Evolutionary conservation across 805 yeast species (phyloP), one percentile per base, ranked within the genome.

Genomic region (Ogataea philodendri): DNA sequence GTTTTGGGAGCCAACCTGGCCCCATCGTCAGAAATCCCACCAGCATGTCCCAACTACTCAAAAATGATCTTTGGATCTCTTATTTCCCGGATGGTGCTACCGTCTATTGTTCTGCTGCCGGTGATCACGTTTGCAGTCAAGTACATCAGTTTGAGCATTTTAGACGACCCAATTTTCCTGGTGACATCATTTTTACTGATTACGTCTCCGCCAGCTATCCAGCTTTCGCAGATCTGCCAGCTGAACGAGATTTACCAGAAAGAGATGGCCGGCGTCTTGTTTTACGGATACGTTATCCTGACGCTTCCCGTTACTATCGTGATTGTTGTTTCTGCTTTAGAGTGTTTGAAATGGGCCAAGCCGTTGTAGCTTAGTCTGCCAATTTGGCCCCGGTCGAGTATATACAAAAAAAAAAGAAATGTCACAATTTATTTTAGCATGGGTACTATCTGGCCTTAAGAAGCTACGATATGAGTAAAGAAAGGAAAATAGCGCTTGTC

Each of bases 161-260:
- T 84, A 57, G 87, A 81, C 55, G 94, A 84, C 57, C 94, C 94
- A 22, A 84, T 84, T 26, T 84, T 84, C 51, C 64, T 84, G 50
- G 76, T 84, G 42, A 89, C 84, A 26, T 78, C 86, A 8, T 84
- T 84, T 52, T 69, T 84, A 19, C 69, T 84, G 44, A 83, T 89
- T 1, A 75, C 82, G 3, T 75, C 88, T 1, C 93, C 94, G 3
- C 93, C 94, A 2, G 93, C 90, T 4, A 83, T 84, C 46, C 94
- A 84, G 59, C 65, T 84, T 38, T 80, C 88, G 15, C 94, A 84
- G 55, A 84, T 84, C 43, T 81, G 87, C 36, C 90, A 82, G 53
- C 64, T 84, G 49, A 84, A 84, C 55, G 81, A 77, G 47, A 67
- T 83, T 29, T 84, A 74, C 57, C 89, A 84, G 54, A 78, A 74